Percentiles rank a stretch among this genome's conserved stretches.
Evolutionary conservation across 2,329 filamentous ascomycete species (phyloP).

Genomic region (Nemania bipapillata): DNA sequence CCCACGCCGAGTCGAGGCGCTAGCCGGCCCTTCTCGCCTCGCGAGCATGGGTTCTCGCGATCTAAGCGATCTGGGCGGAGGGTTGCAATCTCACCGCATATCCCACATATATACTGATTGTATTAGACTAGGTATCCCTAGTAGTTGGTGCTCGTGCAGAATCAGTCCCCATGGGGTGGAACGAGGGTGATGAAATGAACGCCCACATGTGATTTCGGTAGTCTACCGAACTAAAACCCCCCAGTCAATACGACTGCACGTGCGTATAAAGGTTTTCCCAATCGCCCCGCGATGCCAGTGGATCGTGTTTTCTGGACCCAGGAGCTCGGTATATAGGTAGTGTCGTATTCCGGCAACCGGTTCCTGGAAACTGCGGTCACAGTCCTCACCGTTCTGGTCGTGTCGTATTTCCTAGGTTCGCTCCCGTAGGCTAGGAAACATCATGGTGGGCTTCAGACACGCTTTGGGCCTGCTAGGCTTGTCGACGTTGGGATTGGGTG

Average conservation of each 20-base stretch:
- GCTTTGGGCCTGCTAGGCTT: conserved; percentile 15
- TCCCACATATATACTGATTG: not conserved
- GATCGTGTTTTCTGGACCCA: not conserved
- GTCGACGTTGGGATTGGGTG: conserved; percentile 5
- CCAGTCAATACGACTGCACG: not conserved
- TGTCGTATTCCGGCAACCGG: not conserved
- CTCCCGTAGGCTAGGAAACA: not conserved
- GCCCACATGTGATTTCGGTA: not conserved
- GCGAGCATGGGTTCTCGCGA: not conserved
- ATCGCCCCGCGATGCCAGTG: not conserved
- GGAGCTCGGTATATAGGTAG: not conserved
- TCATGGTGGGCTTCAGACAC: conserved; percentile 14
- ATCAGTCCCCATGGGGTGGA: not conserved
- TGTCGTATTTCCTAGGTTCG: not conserved
- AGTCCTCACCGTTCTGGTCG: not conserved
- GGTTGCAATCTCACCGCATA: not conserved
- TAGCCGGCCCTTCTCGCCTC: not conserved
- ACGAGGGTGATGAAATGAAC: not conserved
- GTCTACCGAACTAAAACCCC: not conserved
- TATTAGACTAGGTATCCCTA: no score
- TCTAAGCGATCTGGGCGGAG: not conserved
- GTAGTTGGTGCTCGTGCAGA: not conserved
- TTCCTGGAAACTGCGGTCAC: not conserved
- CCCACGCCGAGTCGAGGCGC: not conserved
- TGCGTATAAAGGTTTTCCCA: not conserved